phyloP scores from a whole-genome alignment of 2,329 filamentous ascomycete genomes.

The Fusarium avenaceum region DNA sequence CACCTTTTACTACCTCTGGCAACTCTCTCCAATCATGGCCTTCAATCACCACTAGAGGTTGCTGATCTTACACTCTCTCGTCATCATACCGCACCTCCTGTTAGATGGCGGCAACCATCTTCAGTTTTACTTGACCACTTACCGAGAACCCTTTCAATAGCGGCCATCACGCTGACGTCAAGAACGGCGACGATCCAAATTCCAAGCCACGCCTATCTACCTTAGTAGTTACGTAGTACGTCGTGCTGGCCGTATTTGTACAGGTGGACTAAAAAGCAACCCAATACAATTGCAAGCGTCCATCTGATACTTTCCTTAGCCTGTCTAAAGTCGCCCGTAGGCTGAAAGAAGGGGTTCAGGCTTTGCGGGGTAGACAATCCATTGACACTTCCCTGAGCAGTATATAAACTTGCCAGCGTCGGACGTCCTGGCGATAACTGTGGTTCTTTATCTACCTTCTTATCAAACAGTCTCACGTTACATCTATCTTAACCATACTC shows the following conservation, averaged over 20 bases:
- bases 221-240: slow-evolving; percentile 3
- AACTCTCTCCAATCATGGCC: slow-evolving; percentile 31
- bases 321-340: slow-evolving; percentile 2
- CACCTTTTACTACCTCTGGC: slow-evolving; percentile 11
- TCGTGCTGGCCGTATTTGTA: slow-evolving; percentile 16
- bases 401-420: slow-evolving; percentile 37
- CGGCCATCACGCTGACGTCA: slow-evolving; percentile 51
- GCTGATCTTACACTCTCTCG: slow-evolving; percentile 38
- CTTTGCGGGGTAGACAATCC: slow-evolving; percentile 49
- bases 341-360: slow-evolving; percentile 24
- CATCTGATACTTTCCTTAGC: slow-evolving; percentile 6
- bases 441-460: not conserved
- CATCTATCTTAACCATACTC: not conserved
- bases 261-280: not conserved
- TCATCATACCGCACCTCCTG: slow-evolving; percentile 22
- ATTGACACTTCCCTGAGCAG: slow-evolving; percentile 16
- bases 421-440: not conserved
- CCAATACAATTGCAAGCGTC: slow-evolving; percentile 9
- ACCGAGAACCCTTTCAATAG: slow-evolving; percentile 32
- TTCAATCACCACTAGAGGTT: slow-evolving; percentile 14
- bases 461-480: slow-evolving; percentile 1
- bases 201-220: slow-evolving; percentile 33
- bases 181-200: slow-evolving; percentile 41
- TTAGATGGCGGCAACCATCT: slow-evolving; percentile 32
- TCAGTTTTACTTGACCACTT: slow-evolving; percentile 16